Evolutionary conservation across 2,329 filamentous ascomycete species (phyloP).

Genomic region (Cadophora malorum): DNA sequence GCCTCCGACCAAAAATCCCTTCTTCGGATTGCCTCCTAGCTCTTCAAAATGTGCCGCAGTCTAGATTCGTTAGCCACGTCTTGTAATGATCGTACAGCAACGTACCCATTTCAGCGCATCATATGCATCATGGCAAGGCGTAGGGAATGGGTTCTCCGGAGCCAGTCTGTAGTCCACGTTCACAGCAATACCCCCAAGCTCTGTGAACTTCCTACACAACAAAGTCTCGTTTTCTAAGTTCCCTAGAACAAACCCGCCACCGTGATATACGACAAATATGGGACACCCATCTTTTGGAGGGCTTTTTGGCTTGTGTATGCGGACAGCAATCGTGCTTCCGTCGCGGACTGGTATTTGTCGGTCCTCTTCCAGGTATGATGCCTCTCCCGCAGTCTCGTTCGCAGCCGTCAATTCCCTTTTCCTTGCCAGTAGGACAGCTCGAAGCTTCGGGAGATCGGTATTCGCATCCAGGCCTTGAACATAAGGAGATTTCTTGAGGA

Average conservation of each 20-base stretch:
- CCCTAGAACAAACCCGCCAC: conserved; percentile 47
- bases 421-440: conserved; percentile 12
- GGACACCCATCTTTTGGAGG: conserved; percentile 38
- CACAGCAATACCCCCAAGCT: conserved; percentile 50
- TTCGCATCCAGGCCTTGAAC: conserved; percentile 18
- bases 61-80: conserved; percentile 24
- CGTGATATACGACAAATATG: conserved; percentile 47
- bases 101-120: conserved; percentile 54
- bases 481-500: conserved; percentile 16
- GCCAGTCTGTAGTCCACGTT: conserved; percentile 54
- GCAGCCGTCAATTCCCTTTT: conserved; percentile 16
- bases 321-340: conserved; percentile 33
- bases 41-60: conserved; percentile 48
- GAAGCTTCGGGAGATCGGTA: conserved; percentile 26
- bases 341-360: conserved; percentile 37
- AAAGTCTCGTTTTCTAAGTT: conserved; percentile 45
- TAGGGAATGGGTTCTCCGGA: conserved; percentile 55
- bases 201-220: conserved; percentile 45
- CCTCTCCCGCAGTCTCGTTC: conserved; percentile 7
- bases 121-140: conserved; percentile 51
- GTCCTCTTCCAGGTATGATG: conserved; percentile 36
- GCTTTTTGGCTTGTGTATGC: conserved; percentile 36
- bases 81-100: not conserved
- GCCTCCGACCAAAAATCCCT: conserved; percentile 57
- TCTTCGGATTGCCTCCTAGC: conserved; percentile 50